Evolutionary conservation across 225 moss, liverwort and hornwort genomes (phyloP).

Genomic region (Physcomitrellopsis africana): DNA sequence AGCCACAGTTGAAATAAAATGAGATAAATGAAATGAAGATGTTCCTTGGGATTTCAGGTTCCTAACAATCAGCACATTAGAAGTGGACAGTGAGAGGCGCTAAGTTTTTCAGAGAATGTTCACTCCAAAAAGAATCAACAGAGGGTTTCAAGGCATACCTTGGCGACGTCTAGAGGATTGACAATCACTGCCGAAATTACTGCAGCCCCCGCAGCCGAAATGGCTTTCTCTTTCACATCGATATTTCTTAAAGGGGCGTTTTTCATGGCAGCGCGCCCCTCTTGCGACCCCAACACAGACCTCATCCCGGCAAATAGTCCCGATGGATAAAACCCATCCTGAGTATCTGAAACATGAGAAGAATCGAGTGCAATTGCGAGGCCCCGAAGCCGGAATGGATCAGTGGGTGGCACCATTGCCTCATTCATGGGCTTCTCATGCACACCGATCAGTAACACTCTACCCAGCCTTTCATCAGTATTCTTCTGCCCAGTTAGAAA

Average conservation of each 20-base stretch:
- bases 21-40: not conserved
- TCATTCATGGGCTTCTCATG: constrained; percentile 32
- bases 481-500: not conserved
- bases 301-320: constrained; percentile 43
- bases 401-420: constrained; percentile 47
- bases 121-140: constrained; percentile 3
- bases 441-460: constrained; percentile 5
- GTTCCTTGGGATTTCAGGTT: not conserved
- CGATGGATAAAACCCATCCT: constrained; percentile 43
- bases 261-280: constrained; percentile 46
- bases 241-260: constrained; percentile 35
- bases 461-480: constrained; percentile 15
- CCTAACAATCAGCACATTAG: not conserved
- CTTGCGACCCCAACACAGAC: constrained; percentile 36
- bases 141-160: constrained; percentile 31
- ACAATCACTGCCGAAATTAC: constrained; percentile 56
- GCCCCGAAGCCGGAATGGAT: constrained; percentile 52
- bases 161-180: constrained; percentile 67
- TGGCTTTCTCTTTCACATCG: constrained; percentile 51
- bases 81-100: not conserved
- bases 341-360: constrained; percentile 45
- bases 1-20: not conserved
- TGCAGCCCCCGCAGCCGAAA: constrained; percentile 70
- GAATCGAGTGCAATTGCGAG: constrained; percentile 45
- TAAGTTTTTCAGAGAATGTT: not conserved